Conservation (phyloP, 345 rosid genomes). For the Euphorbia tirucalli region DNA sequence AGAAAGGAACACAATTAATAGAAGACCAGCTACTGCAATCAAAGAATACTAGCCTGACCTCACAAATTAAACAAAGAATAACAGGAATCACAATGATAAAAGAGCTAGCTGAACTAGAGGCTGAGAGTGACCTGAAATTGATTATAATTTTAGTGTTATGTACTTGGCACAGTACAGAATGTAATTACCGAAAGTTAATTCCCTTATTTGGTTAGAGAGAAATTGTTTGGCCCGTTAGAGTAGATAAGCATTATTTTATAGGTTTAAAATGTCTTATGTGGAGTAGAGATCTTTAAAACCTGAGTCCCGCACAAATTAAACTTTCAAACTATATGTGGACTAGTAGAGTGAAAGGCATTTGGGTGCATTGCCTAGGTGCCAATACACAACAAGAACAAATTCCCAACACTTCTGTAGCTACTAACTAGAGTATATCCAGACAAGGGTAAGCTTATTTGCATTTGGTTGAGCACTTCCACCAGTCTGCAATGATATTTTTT, state of each 20-base stretch:
- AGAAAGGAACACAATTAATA: conserved; percentile 21
- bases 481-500: background rate
- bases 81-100: background rate
- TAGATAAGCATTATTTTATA: background rate
- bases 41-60: conserved; percentile 1
- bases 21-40: background rate
- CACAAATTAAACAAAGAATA: background rate
- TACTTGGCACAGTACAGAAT: background rate
- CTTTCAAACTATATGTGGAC: background rate
- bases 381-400: background rate
- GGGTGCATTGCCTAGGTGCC: background rate
- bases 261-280: background rate
- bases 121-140: background rate
- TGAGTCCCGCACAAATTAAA: too few species aligned
- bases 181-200: background rate
- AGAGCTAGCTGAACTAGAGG: conserved; percentile 2
- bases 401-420: background rate
- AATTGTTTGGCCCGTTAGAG: background rate
- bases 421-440: background rate
- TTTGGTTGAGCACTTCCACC: background rate
- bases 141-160: background rate
- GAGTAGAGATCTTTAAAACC: background rate
- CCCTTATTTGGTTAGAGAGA: background rate
- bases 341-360: background rate
- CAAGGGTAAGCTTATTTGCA: background rate